Conservation (phyloP, 164 flowering plant genomes). For the Houttuynia cordata region DNA sequence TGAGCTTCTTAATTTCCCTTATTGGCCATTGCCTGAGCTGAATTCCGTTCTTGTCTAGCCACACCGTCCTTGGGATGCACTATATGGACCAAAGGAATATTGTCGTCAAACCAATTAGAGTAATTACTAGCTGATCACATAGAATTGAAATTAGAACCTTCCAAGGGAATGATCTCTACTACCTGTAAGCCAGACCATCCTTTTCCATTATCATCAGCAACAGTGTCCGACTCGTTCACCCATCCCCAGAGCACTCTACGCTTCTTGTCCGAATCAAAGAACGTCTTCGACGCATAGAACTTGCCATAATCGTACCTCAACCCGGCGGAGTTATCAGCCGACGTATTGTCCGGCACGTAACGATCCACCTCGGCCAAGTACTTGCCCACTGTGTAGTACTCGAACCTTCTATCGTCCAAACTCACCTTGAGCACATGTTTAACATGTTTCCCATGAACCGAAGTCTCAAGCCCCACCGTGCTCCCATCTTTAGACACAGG, state of each 20-base stretch:
- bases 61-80: conserved; percentile 61
- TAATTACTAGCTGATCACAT: too few species aligned
- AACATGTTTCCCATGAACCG: conserved; percentile 19
- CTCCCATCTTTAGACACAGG: conserved; percentile 32
- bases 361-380: conserved; percentile 29
- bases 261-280: conserved; percentile 43
- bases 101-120: too few species aligned
- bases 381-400: conserved; percentile 59
- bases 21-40: conserved; percentile 86
- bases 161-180: background rate
- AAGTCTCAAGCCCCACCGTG: conserved; percentile 46
- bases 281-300: conserved; percentile 86
- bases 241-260: conserved; percentile 93
- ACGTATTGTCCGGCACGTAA: conserved; percentile 48
- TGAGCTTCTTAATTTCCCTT: conserved; percentile 42
- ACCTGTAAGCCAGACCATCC: conserved; percentile 98
- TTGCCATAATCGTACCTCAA: conserved; percentile 83
- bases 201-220: conserved; percentile 21
- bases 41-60: conserved; percentile 54
- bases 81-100: conserved; percentile 12
- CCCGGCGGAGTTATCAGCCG: conserved; percentile 49
- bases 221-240: conserved; percentile 74
- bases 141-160: too few species aligned
- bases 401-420: conserved; percentile 49
- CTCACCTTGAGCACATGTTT: conserved; percentile 71